These are phyloP conservation scores for Lolium perenne DNA, from an alignment of 176 grass and related monocot species.

Conservation along the genomic window DNA sequence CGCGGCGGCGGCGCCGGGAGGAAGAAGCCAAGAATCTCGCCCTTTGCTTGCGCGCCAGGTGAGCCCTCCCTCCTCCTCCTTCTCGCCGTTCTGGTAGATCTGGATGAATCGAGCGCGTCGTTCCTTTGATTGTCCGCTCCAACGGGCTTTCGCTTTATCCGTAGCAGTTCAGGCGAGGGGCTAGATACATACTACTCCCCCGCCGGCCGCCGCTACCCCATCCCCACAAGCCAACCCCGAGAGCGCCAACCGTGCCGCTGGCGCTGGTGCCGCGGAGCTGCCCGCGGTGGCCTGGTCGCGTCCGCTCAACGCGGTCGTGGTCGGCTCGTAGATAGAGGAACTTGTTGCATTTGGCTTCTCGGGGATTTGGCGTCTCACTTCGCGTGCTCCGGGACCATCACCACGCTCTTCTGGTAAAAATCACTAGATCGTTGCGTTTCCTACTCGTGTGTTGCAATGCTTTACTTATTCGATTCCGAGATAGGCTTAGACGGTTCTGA, in stretches of 20 bases:
- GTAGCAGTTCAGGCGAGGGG: neutral
- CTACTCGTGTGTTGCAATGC: neutral
- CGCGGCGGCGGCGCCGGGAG: neutral
- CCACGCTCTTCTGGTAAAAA: neutral
- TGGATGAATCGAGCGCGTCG: neutral
- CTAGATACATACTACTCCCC: no score
- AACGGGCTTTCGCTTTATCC: neutral
- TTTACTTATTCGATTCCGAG: neutral
- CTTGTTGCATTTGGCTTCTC: no score
- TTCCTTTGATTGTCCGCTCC: no score
- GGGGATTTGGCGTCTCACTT: neutral
- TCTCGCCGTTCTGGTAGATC: no score
- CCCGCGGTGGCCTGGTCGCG: neutral
- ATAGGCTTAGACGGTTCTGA: neutral
- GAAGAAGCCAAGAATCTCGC: neutral
- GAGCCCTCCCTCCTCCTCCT: neutral
- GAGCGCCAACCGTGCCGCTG: neutral
- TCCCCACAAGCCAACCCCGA: neutral
- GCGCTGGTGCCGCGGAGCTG: neutral
- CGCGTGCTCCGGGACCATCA: neutral
- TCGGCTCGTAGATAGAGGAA: neutral
- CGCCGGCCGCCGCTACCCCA: no score
- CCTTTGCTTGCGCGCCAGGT: conserved; percentile 40
- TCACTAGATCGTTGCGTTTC: neutral
- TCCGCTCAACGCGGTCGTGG: neutral